Conservation (phyloP, 1,284 basidiomycete genomes). For the Somion occarium region DNA sequence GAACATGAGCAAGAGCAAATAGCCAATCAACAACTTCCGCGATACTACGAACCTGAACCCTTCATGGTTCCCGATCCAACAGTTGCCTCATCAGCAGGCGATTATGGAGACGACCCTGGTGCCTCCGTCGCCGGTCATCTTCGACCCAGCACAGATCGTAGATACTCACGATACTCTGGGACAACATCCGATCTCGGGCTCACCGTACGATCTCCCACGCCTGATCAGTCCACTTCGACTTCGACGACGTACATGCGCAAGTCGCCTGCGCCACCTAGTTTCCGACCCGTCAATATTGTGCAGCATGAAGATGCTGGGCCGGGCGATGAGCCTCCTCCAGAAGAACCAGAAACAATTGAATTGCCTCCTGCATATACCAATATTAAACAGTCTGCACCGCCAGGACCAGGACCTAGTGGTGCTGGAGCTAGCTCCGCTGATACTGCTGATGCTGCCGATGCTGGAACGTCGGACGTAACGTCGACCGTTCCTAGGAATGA, state of each 20-base stretch:
- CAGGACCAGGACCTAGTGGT: background rate
- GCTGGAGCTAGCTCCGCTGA: conserved; percentile 5
- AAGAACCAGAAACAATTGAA: conserved; percentile 66
- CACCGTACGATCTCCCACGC: conserved; percentile 11
- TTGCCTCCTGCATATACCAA: conserved; percentile 74
- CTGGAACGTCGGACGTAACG: background rate
- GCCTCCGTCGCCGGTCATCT: conserved; percentile 9
- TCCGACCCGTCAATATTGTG: conserved; percentile 72
- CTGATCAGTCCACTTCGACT: conserved; percentile 15
- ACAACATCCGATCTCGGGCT: conserved; percentile 2
- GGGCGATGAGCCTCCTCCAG: conserved; percentile 19
- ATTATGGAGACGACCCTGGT: conserved; percentile 14
- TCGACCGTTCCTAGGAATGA: background rate
- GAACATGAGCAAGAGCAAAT: conserved; percentile 47
- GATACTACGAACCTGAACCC: conserved; percentile 70
- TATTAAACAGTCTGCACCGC: conserved; percentile 9
- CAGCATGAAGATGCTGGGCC: conserved; percentile 80
- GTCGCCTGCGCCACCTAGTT: conserved; percentile 35
- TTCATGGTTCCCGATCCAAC: conserved; percentile 65
- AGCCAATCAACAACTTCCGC: conserved; percentile 38
- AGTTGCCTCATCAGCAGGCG: conserved; percentile 28
- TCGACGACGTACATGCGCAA: conserved; percentile 39
- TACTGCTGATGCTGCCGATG: background rate
- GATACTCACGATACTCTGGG: conserved; percentile 21
- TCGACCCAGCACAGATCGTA: conserved; percentile 21